Conservation (phyloP, 2,329 filamentous ascomycete species). For the Arthrobotrys conoides region DNA sequence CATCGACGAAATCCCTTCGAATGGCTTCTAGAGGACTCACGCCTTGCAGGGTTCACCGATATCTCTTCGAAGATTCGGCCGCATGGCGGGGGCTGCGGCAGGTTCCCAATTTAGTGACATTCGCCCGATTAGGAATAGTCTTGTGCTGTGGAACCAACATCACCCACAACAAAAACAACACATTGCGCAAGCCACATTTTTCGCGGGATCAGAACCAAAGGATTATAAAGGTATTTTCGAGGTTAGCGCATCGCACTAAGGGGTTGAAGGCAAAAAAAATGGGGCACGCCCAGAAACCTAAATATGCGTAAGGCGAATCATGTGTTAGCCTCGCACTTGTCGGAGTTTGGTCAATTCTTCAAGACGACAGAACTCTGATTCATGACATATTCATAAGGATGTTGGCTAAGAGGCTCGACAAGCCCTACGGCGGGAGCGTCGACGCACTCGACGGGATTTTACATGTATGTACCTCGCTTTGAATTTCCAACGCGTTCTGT, state of each 20-base stretch:
- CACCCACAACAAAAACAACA: constrained; percentile 61
- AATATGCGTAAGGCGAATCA: constrained; percentile 39
- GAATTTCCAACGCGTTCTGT: constrained; percentile 14
- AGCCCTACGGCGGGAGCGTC: constrained; percentile 12
- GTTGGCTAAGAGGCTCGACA: not conserved
- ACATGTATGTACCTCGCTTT: constrained; percentile 12
- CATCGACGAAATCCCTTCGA: constrained; percentile 12
- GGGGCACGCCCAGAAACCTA: constrained; percentile 16
- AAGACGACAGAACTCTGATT: constrained; percentile 2
- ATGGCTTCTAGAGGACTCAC: constrained; percentile 10
- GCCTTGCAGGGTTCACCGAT: constrained; percentile 42
- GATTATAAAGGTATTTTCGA: constrained; percentile 45
- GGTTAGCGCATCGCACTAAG: constrained; percentile 51
- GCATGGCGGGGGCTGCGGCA: constrained; percentile 41
- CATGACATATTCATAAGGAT: not conserved
- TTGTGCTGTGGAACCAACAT: constrained; percentile 31
- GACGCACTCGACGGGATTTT: constrained; percentile 10
- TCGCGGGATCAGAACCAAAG: constrained; percentile 59
- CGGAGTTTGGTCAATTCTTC: constrained; percentile 38
- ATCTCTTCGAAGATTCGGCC: constrained; percentile 22
- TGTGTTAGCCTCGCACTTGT: constrained; percentile 51
- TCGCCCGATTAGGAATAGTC: constrained; percentile 27
- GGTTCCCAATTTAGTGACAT: constrained; percentile 35
- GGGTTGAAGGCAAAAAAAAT: constrained; percentile 19
- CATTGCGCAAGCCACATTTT: constrained; percentile 56